Percentiles rank a stretch among this genome's conserved stretches.
phyloP scores from a whole-genome alignment of 2,329 filamentous ascomycete genomes.

The Exophiala sideris region DNA sequence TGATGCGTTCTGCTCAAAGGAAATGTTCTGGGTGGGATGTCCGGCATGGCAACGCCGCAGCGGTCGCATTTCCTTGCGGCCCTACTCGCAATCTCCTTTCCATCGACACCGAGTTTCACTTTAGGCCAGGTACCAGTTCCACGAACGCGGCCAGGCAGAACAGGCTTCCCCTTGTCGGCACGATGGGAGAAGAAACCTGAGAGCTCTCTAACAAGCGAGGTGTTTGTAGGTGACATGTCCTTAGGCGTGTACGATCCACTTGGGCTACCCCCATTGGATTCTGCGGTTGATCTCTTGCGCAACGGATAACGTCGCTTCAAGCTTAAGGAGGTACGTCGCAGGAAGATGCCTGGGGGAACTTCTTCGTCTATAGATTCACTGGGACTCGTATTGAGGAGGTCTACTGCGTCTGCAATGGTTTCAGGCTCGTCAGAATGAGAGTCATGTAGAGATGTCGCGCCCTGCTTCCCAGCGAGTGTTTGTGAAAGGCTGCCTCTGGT shows the following conservation, averaged over 20 bases:
- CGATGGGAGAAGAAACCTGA: slow-evolving; percentile 21
- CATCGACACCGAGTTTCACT: background rate
- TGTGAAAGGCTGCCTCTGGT: too few species aligned
- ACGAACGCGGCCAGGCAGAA: slow-evolving; percentile 13
- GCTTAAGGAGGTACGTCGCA: background rate
- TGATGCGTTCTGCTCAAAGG: background rate
- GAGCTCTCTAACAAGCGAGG: slow-evolving; percentile 21
- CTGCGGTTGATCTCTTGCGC: background rate
- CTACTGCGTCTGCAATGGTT: too few species aligned
- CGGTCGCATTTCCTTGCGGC: slow-evolving; percentile 1
- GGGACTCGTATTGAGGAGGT: too few species aligned
- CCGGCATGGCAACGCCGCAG: slow-evolving; percentile 10
- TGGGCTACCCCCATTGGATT: background rate
- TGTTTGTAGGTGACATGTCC: slow-evolving; percentile 5
- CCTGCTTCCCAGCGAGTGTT: too few species aligned
- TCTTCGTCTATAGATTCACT: background rate
- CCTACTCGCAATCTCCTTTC: background rate
- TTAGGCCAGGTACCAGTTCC: background rate
- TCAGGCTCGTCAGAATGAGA: too few species aligned
- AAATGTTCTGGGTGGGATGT: background rate
- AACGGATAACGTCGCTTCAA: background rate
- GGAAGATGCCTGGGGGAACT: slow-evolving; percentile 1
- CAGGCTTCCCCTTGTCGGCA: slow-evolving; percentile 11
- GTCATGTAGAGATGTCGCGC: too few species aligned
- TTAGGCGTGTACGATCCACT: background rate